Percentiles rank a stretch among this genome's conserved stretches.
Evolutionary conservation across 805 yeast species (phyloP).

Genomic region (Cephaloascus fragrans): DNA sequence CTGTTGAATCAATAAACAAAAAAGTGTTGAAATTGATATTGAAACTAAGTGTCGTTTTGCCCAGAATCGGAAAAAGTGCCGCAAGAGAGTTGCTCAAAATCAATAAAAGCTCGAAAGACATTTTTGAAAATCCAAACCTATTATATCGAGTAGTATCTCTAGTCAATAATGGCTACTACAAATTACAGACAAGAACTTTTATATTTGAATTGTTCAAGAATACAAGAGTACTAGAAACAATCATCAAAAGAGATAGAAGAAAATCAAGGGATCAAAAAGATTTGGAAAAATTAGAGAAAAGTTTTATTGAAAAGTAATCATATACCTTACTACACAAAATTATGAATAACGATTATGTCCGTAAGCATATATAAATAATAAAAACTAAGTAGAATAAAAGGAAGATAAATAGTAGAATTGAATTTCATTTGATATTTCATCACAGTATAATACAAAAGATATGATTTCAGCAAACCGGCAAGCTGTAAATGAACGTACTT

Average conservation of each 20-base stretch:
- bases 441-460: background rate
- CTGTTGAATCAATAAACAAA: conserved; percentile 5
- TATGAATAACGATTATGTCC: too few relatives aligned
- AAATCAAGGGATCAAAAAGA: conserved; percentile 8
- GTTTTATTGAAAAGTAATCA: background rate
- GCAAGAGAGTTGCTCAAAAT: conserved; percentile 46
- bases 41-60: conserved; percentile 12
- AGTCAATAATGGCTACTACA: conserved; percentile 51
- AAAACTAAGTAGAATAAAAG: background rate
- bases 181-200: conserved; percentile 53
- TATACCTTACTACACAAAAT: too few relatives aligned
- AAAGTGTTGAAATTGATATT: conserved; percentile 13
- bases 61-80: conserved; percentile 33
- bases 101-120: conserved; percentile 36
- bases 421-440: background rate
- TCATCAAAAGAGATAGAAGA: conserved; percentile 36
- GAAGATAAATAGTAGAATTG: background rate
- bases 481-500: too few relatives aligned
- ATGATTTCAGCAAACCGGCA: too few relatives aligned
- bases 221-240: conserved; percentile 38
- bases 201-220: conserved; percentile 56
- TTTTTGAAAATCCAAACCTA: conserved; percentile 46
- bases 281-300: conserved; percentile 5
- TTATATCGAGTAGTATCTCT: conserved; percentile 40
- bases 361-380: too few relatives aligned